Percentiles rank a stretch among this genome's conserved stretches.
Conservation (phyloP, 768 basidiomycete species). For the Kondoa malvinella region DNA sequence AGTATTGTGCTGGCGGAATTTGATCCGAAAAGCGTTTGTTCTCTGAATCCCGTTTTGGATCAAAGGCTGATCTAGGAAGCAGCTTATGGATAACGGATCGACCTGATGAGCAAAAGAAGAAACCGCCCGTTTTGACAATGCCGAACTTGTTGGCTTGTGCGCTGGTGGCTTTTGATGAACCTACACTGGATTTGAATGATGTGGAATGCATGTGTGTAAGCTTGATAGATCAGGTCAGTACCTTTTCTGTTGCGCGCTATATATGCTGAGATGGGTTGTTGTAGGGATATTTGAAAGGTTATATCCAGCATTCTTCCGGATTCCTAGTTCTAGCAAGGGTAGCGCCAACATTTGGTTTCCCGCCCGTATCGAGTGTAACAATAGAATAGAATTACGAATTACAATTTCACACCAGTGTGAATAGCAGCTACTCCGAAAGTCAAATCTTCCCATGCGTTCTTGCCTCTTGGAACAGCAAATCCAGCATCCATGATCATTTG, state of each 20-base stretch:
- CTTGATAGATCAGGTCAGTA: conserved; percentile 27
- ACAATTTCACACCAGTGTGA: conserved; percentile 59
- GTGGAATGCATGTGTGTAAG: conserved; percentile 23
- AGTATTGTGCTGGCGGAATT: conserved; percentile 27
- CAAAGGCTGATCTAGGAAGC: neutral
- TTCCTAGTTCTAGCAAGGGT: conserved; percentile 25
- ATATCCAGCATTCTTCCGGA: conserved; percentile 24
- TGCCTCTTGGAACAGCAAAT: conserved; percentile 35
- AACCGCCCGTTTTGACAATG: conserved; percentile 22
- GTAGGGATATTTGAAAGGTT: conserved; percentile 28
- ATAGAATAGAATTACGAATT: conserved; percentile 8
- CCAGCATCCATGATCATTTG: conserved; percentile 74
- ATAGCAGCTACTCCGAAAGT: conserved; percentile 79
- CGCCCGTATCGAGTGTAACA: conserved; percentile 17
- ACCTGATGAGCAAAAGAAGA: neutral
- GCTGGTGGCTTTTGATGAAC: conserved; percentile 11
- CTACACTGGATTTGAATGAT: conserved; percentile 23
- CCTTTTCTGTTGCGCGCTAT: neutral
- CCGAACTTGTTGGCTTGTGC: conserved; percentile 18
- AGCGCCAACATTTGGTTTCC: conserved; percentile 22
- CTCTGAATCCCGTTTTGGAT: neutral
- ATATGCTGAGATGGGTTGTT: no score
- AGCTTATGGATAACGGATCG: neutral
- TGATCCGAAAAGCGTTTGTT: conserved; percentile 30
- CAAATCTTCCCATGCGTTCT: conserved; percentile 48